These are phyloP conservation scores for Cordyceps militaris DNA, from an alignment of 2,329 filamentous ascomycete species.

Conservation along the genomic window DNA sequence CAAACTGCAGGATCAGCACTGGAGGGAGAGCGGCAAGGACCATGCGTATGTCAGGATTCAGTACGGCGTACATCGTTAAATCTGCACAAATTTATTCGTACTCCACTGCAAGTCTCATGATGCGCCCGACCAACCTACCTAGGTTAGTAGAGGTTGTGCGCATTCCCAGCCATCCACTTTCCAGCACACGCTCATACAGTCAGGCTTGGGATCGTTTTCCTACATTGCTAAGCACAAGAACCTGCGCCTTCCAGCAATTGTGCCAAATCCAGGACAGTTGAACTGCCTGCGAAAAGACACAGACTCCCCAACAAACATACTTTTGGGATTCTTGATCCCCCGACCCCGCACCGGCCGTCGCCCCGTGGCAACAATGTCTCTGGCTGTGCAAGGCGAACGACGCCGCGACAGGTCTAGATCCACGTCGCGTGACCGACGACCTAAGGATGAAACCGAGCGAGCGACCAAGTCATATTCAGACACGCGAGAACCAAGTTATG, in stretches of 20 bases:
- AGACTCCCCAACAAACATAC: too few species aligned
- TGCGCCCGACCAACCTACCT: too few species aligned
- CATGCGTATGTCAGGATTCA: too few species aligned
- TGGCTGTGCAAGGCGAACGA: constrained; percentile 39
- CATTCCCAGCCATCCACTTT: constrained; percentile 8
- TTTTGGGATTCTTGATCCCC: background rate
- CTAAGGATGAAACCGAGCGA: constrained; percentile 25
- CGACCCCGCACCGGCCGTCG: background rate
- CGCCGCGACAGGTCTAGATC: constrained; percentile 43
- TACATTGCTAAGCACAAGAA: background rate
- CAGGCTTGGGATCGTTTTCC: background rate
- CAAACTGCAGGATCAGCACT: too few species aligned
- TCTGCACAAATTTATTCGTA: too few species aligned
- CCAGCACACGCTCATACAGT: background rate
- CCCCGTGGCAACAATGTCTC: constrained; percentile 37
- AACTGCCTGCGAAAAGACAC: background rate
- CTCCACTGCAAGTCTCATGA: too few species aligned
- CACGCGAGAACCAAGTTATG: constrained; percentile 35
- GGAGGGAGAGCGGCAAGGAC: too few species aligned
- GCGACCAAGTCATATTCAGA: constrained; percentile 30
- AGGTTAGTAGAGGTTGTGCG: background rate
- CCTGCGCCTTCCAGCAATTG: background rate
- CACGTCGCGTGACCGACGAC: constrained; percentile 31
- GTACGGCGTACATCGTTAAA: too few species aligned
- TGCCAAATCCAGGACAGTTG: background rate